Evolutionary conservation across 805 yeast species (phyloP).

Genomic region (Jamesozyma jinghongensis): DNA sequence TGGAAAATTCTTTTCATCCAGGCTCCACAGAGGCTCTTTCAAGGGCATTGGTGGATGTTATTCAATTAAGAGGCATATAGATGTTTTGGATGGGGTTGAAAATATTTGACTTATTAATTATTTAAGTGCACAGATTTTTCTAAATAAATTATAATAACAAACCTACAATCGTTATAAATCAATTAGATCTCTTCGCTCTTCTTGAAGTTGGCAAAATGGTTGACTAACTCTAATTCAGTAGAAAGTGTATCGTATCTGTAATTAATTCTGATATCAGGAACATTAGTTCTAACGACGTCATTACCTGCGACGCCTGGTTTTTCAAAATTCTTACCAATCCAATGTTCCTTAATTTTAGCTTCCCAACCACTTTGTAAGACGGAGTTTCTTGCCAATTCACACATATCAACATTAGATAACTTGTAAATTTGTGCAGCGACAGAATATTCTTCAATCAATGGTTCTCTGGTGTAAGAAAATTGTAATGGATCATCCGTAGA

Average conservation of each 20-base stretch:
- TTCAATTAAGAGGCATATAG: slow-evolving; percentile 39
- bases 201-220: slow-evolving; percentile 39
- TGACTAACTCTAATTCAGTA: slow-evolving; percentile 61
- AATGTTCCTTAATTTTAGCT: slow-evolving; percentile 71
- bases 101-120: neutral
- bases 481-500: slow-evolving; percentile 98
- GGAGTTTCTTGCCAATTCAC: slow-evolving; percentile 90
- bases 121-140: neutral
- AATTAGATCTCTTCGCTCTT: slow-evolving; percentile 2
- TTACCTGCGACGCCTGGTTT: slow-evolving; percentile 66
- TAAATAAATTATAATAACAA: no score
- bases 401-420: slow-evolving; percentile 90
- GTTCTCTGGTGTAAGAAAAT: slow-evolving; percentile 94
- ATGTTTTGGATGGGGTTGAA: no score
- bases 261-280: slow-evolving; percentile 78
- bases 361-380: slow-evolving; percentile 95
- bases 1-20: slow-evolving; percentile 17
- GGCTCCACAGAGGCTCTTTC: slow-evolving; percentile 27
- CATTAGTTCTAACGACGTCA: slow-evolving; percentile 88
- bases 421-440: slow-evolving; percentile 98
- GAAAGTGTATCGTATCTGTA: slow-evolving; percentile 75
- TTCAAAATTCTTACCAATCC: slow-evolving; percentile 70
- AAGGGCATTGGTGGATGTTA: slow-evolving; percentile 38
- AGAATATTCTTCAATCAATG: slow-evolving; percentile 93
- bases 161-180: no score